Evolutionary conservation across 176 grass and related monocot genomes (phyloP).

Genomic region (Secale cereale): DNA sequence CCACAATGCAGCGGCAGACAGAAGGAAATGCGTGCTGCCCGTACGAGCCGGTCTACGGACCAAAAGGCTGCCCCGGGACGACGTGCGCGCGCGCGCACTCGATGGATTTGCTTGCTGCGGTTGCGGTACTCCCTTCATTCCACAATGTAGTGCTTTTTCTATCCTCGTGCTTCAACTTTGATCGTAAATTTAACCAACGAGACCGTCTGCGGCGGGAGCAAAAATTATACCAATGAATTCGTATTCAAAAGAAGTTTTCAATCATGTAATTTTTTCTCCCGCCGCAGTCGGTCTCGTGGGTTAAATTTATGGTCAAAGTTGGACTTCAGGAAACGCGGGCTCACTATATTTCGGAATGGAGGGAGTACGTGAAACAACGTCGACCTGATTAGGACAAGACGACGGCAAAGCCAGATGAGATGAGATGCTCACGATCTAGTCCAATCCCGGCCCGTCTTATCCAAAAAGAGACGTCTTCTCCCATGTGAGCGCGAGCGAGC

Average conservation of each 20-base stretch:
- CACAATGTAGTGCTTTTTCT: too few relatives aligned
- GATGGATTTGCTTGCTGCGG: constrained; percentile 5
- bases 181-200: too few relatives aligned
- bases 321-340: too few relatives aligned
- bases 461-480: neutral
- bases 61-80: neutral
- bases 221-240: too few relatives aligned
- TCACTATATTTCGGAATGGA: too few relatives aligned
- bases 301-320: too few relatives aligned
- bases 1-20: neutral
- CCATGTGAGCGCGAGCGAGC: neutral
- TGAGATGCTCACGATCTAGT: neutral
- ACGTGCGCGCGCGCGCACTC: neutral
- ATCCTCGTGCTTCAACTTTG: too few relatives aligned
- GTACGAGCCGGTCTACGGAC: neutral
- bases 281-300: too few relatives aligned
- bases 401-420: neutral
- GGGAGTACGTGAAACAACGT: neutral
- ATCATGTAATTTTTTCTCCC: too few relatives aligned
- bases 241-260: too few relatives aligned
- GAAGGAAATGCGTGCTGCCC: neutral
- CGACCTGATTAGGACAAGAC: constrained; percentile 30
- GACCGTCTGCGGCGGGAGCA: too few relatives aligned
- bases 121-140: too few relatives aligned
- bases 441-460: neutral